A percentile compares a stretch with the other conserved stretches of the same genome.
These are phyloP conservation scores for Candida sp. DNA, from an alignment of 1,139 yeast species.

Conservation along the genomic window DNA sequence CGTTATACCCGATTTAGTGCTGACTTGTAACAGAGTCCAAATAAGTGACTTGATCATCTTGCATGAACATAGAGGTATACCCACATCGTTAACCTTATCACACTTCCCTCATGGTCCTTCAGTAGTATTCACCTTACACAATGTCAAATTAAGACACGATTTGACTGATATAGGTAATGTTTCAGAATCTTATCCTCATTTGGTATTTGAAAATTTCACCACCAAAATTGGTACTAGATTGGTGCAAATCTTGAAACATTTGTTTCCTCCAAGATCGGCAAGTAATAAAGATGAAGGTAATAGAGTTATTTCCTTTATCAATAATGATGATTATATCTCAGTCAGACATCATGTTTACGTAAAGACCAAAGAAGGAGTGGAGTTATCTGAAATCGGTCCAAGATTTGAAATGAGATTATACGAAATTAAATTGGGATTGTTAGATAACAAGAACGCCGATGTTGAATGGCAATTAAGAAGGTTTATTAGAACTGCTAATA, in stretches of 20 bases:
- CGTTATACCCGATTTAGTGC: slow-evolving; percentile 78
- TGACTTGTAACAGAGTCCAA: slow-evolving; percentile 67
- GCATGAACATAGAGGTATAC: slow-evolving; percentile 98
- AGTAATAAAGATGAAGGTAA: slow-evolving; percentile 77
- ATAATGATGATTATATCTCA: slow-evolving; percentile 85
- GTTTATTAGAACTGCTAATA: slow-evolving; percentile 90
- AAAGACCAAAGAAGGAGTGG: slow-evolving; percentile 83
- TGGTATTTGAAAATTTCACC: slow-evolving; percentile 89
- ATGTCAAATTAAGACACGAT: slow-evolving; percentile 93
- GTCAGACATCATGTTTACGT: slow-evolving; percentile 96
- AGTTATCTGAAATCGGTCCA: slow-evolving; percentile 97
- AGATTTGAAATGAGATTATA: slow-evolving; percentile 93
- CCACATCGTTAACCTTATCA: slow-evolving; percentile 86
- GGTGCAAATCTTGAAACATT: slow-evolving; percentile 74
- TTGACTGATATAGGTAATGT: slow-evolving; percentile 82
- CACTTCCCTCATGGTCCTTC: slow-evolving; percentile 99
- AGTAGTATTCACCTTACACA: slow-evolving; percentile 89
- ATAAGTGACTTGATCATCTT: slow-evolving; percentile 81
- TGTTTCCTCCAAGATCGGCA: slow-evolving; percentile 83
- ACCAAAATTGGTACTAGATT: slow-evolving; percentile 83
- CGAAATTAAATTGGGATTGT: slow-evolving; percentile 83
- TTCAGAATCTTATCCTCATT: slow-evolving; percentile 90
- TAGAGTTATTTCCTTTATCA: slow-evolving; percentile 87
- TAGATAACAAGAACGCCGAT: slow-evolving; percentile 97
- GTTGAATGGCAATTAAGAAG: slow-evolving; percentile 95